Evolutionary conservation across 192 early-diverging fungal genomes (phyloP).

Genomic region (Rhizophagus clarus): DNA sequence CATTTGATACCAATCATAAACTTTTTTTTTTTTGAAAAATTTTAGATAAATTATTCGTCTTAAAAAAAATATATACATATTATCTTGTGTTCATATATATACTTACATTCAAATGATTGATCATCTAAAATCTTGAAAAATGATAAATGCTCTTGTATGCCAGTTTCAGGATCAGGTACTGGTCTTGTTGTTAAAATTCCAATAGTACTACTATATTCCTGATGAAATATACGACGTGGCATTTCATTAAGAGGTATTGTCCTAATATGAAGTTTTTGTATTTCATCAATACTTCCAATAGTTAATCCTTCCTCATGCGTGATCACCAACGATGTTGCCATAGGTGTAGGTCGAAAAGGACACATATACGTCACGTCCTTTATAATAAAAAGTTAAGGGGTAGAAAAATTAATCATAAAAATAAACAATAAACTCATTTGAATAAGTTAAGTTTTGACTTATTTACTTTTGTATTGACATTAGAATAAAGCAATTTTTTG

Average conservation of each 20-base stretch:
- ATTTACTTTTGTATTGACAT: conserved; percentile 76
- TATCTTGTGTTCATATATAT: background rate
- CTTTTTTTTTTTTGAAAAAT: background rate
- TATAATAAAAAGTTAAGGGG: background rate
- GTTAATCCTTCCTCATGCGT: conserved; percentile 60
- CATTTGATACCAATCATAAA: conserved; percentile 11
- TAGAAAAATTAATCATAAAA: background rate
- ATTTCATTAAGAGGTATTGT: conserved; percentile 66
- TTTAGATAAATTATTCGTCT: background rate
- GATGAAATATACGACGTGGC: conserved; percentile 69
- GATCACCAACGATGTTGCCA: conserved; percentile 64
- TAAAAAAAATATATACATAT: background rate
- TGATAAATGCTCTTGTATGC: background rate
- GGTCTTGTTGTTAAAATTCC: conserved; percentile 59
- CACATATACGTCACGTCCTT: conserved; percentile 67
- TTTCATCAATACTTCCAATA: conserved; percentile 78
- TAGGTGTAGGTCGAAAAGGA: conserved; percentile 56
- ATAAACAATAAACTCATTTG: too few relatives aligned
- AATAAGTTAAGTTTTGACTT: background rate
- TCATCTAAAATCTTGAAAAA: conserved; percentile 70
- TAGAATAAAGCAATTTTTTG: conserved; percentile 78
- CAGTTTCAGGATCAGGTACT: background rate
- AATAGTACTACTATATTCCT: conserved; percentile 57
- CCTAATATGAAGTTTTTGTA: conserved; percentile 84
- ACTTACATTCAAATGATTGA: conserved; percentile 71